A percentile compares a stretch with the other conserved stretches of the same genome.
phyloP scores from a whole-genome alignment of 768 basidiomycete species.

The Punctularia strigosozonata region DNA sequence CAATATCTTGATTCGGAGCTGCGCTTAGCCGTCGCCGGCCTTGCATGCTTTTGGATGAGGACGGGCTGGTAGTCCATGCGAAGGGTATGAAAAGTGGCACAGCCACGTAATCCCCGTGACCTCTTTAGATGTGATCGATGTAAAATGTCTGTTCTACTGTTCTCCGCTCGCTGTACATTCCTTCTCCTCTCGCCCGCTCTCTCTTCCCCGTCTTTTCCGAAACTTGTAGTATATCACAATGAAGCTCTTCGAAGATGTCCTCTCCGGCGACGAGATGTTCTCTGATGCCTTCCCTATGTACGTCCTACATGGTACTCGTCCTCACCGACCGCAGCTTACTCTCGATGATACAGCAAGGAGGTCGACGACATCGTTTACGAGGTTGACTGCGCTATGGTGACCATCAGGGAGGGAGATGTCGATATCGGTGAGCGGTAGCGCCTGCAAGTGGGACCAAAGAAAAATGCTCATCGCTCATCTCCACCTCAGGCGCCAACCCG shows the following conservation, averaged over 20 bases:
- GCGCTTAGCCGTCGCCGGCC: conserved; percentile 46
- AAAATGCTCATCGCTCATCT: too few relatives aligned
- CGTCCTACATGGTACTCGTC: conserved; percentile 15
- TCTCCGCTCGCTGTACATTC: conserved; percentile 8
- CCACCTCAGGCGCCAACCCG: conserved; percentile 73
- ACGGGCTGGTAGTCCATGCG: conserved; percentile 83
- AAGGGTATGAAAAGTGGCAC: too few relatives aligned
- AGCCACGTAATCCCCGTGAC: neutral
- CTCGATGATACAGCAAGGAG: conserved; percentile 39
- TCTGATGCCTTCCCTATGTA: conserved; percentile 88
- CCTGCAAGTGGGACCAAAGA: too few relatives aligned
- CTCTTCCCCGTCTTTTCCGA: conserved; percentile 6
- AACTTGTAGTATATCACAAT: too few relatives aligned
- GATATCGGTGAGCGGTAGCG: conserved; percentile 61
- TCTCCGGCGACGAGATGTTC: conserved; percentile 82
- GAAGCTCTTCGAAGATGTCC: conserved; percentile 66
- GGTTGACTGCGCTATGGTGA: conserved; percentile 68
- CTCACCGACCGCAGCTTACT: neutral
- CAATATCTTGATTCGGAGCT: conserved; percentile 72
- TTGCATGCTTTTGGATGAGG: conserved; percentile 44
- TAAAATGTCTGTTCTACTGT: conserved; percentile 4
- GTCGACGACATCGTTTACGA: conserved; percentile 77
- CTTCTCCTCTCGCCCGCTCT: conserved; percentile 11
- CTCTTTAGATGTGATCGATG: conserved; percentile 16
- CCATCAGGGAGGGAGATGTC: conserved; percentile 66